phyloP scores from a whole-genome alignment of 257 asterid genomes.

The Ehretia macrophylla region DNA sequence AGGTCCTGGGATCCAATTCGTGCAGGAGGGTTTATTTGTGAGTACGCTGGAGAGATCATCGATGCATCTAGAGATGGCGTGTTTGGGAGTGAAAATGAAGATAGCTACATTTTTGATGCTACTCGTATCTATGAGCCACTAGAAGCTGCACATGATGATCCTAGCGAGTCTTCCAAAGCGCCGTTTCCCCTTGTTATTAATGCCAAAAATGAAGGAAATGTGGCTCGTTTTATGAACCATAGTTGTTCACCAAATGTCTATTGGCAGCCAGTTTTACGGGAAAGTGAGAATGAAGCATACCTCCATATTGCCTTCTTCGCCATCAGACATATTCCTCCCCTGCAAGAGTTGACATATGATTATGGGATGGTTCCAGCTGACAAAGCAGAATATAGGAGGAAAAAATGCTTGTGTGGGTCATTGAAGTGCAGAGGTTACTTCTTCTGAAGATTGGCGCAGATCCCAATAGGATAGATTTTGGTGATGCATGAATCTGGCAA shows the following conservation, averaged over 20 bases:
- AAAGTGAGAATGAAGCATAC: conserved; percentile 47
- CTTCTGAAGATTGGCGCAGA: conserved; percentile 19
- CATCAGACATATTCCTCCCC: conserved; percentile 78
- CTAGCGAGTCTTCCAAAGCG: conserved; percentile 32
- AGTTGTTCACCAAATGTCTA: conserved; percentile 80
- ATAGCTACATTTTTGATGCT: conserved; percentile 64
- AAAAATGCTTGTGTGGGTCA: conserved; percentile 73
- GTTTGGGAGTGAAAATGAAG: conserved; percentile 37
- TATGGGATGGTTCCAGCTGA: conserved; percentile 64
- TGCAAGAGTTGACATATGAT: conserved; percentile 88
- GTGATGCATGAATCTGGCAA: neutral
- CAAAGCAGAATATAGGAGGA: conserved; percentile 52
- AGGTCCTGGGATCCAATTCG: conserved; percentile 96
- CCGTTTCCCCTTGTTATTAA: conserved; percentile 71
- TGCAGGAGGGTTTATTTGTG: conserved; percentile 77
- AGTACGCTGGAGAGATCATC: conserved; percentile 84
- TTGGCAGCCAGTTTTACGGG: conserved; percentile 86
- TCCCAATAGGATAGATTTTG: neutral
- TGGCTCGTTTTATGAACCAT: conserved; percentile 94
- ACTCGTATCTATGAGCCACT: conserved; percentile 64
- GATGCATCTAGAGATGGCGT: conserved; percentile 36
- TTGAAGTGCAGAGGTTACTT: conserved; percentile 75
- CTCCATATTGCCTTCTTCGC: conserved; percentile 87
- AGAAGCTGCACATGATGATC: conserved; percentile 38
- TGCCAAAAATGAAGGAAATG: conserved; percentile 72